A percentile compares a stretch with the other conserved stretches of the same genome.
Evolutionary conservation across 2,329 filamentous ascomycete genomes (phyloP).

Genomic region (Fusarium newnesense): DNA sequence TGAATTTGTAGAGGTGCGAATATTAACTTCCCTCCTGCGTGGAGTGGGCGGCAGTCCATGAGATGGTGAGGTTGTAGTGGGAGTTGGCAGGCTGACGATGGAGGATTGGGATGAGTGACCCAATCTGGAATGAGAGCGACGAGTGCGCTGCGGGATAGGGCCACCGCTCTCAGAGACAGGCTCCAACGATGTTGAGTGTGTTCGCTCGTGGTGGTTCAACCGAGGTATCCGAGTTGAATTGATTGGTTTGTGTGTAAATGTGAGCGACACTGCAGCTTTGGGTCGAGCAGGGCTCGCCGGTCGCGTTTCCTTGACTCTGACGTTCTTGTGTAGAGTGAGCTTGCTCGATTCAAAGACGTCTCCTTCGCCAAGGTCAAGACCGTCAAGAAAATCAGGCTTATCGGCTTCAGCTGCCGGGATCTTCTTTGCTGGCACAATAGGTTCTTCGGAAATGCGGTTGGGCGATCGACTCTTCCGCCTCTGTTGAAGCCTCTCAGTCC

Average conservation of each 20-base stretch:
- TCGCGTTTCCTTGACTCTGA: constrained; percentile 82
- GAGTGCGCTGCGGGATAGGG: constrained; percentile 67
- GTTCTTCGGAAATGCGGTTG: constrained; percentile 56
- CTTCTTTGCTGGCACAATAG: constrained; percentile 47
- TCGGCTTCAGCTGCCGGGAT: constrained; percentile 55
- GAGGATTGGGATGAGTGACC: constrained; percentile 78
- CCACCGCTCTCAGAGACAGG: constrained; percentile 92
- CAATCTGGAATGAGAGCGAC: constrained; percentile 73
- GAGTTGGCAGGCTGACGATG: constrained; percentile 69
- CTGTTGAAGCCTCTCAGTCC: constrained; percentile 80
- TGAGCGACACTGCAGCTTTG: constrained; percentile 84
- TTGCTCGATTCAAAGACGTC: constrained; percentile 85
- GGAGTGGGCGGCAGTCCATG: constrained; percentile 68
- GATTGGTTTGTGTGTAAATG: constrained; percentile 84
- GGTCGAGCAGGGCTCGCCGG: constrained; percentile 76
- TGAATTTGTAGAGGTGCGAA: constrained; percentile 64
- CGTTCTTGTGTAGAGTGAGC: constrained; percentile 87
- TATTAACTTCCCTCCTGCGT: constrained; percentile 67
- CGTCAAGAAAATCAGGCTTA: constrained; percentile 84
- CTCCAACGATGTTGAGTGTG: constrained; percentile 79
- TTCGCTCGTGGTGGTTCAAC: constrained; percentile 76
- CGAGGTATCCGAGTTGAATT: constrained; percentile 79
- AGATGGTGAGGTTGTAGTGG: constrained; percentile 67
- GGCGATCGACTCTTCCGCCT: constrained; percentile 71
- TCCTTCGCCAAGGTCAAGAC: constrained; percentile 86